These are phyloP conservation scores for Hypoxylon perforatum DNA, from an alignment of 495 filamentous ascomycete species.

Conservation along the genomic window DNA sequence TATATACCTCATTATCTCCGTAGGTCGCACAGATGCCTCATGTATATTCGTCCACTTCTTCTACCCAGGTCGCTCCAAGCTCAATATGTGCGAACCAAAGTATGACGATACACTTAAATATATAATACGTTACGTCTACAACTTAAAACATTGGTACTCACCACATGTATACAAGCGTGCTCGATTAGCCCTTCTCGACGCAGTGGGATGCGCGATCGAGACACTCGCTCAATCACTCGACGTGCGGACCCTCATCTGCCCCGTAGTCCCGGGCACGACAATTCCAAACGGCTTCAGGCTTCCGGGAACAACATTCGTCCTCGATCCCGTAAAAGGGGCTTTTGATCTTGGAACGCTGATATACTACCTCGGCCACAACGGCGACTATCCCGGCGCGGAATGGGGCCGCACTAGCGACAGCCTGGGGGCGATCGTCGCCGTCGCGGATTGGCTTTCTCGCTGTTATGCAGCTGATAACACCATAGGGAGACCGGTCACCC, in stretches of 20 bases:
- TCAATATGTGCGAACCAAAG: no score
- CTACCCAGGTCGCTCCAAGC: no score
- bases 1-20: no score
- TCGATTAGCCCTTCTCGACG: slow-evolving; percentile 50
- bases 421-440: slow-evolving; percentile 54
- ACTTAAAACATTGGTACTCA: no score
- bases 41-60: no score
- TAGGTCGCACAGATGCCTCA: no score
- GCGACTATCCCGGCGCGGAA: slow-evolving; percentile 55
- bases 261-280: slow-evolving; percentile 37
- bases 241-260: slow-evolving; percentile 42
- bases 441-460: slow-evolving; percentile 52
- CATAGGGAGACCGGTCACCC: slow-evolving; percentile 41
- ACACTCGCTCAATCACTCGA: slow-evolving; percentile 45
- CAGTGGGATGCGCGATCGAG: slow-evolving; percentile 56
- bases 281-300: slow-evolving; percentile 55
- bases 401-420: slow-evolving; percentile 64
- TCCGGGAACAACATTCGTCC: slow-evolving; percentile 51
- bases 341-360: slow-evolving; percentile 59
- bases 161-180: no score
- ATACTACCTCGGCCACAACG: slow-evolving; percentile 60
- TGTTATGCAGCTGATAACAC: slow-evolving; percentile 30
- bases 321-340: slow-evolving; percentile 57
- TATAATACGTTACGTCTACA: no score
- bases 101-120: no score